phyloP scores from a whole-genome alignment of 108 stramenopile genomes.

The Cyclotella kingstonii region DNA sequence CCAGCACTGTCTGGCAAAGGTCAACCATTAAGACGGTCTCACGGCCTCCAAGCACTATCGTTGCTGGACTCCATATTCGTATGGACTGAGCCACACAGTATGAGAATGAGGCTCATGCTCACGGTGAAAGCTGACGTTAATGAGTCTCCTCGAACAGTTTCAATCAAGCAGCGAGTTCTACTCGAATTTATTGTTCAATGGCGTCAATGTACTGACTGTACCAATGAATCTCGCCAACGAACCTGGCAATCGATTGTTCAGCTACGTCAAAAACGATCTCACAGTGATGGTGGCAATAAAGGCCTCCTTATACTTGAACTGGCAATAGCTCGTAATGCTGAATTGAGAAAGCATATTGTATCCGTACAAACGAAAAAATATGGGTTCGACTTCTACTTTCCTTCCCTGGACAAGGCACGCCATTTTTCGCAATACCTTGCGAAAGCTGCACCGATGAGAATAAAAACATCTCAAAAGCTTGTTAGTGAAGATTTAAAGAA shows the following conservation, averaged over 20 bases:
- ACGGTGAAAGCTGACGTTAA: conserved; percentile 90
- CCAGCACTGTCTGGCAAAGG: conserved; percentile 60
- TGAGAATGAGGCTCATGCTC: conserved; percentile 86
- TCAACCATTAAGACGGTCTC: conserved; percentile 24
- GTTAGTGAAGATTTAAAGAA: conserved; percentile 88
- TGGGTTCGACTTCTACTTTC: conserved; percentile 99
- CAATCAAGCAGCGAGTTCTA: conserved; percentile 88
- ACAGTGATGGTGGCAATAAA: conserved; percentile 38
- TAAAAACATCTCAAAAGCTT: conserved; percentile 87
- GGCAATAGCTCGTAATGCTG: conserved; percentile 63
- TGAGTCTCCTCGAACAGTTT: conserved; percentile 48
- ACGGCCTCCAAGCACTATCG: conserved; percentile 34
- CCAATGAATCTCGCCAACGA: conserved; percentile 77
- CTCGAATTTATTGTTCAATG: conserved; percentile 90
- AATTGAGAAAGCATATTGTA: conserved; percentile 80
- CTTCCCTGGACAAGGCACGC: conserved; percentile 70
- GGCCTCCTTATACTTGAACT: conserved; percentile 78
- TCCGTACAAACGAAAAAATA: conserved; percentile 79
- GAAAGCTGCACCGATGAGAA: conserved; percentile 78
- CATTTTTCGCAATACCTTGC: conserved; percentile 86
- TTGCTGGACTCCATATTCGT: conserved; percentile 92
- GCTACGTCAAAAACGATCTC: conserved; percentile 72
- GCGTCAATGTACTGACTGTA: conserved; percentile 93
- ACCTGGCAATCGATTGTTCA: conserved; percentile 87
- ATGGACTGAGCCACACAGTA: conserved; percentile 98